Evolutionary conservation across 306 rosid genomes (phyloP), one percentile per base, ranked within the genome.

Genomic region (Vigna angularis): DNA sequence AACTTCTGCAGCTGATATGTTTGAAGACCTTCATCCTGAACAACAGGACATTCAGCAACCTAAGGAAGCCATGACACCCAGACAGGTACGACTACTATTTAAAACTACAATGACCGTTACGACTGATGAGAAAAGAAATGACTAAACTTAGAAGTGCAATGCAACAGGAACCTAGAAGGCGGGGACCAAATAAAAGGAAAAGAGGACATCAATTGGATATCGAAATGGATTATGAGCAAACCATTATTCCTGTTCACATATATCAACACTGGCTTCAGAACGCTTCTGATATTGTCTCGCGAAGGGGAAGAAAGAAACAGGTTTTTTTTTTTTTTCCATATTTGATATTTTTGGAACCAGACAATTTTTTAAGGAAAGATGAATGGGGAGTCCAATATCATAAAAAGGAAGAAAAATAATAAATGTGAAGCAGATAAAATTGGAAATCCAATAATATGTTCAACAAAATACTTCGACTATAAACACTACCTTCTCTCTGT

Each of bases 201-300:
- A 79, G 87, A 68, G 79, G 82, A 83, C 84, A 72, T 75, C 66
- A 58, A 68, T 45, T 13, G 47, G 80, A 77, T 57, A 64, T 34
- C 56, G 13, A 59, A 75, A 88, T 91, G 93, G 96, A 91, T 86
- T 75, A 47, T 72, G 92, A 95, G 67, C 96, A 95, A 52, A 93
- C 94, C 75, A 85, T 88, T 36, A 83, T 93, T 79, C 96, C 94
- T 73, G 93, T 82, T 78, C 90, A 80, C 66, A 72, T 72, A 62
- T 93, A 88, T 80, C 97, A 93, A 80, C 85, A 87, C 24, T 95
- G 99, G 99, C 93, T 93, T 80, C 89, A 80, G 70, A 67, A 90
- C 80, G 24, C 89, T 63, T 87, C 93, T 36, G 93, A 91, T 81
- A 79, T 88, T 38, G 83, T 83, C 69, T 87, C 93, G 26, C 81